These are phyloP conservation scores for Penicillium palitans DNA, from an alignment of 2,329 filamentous ascomycete species.

Conservation along the genomic window DNA sequence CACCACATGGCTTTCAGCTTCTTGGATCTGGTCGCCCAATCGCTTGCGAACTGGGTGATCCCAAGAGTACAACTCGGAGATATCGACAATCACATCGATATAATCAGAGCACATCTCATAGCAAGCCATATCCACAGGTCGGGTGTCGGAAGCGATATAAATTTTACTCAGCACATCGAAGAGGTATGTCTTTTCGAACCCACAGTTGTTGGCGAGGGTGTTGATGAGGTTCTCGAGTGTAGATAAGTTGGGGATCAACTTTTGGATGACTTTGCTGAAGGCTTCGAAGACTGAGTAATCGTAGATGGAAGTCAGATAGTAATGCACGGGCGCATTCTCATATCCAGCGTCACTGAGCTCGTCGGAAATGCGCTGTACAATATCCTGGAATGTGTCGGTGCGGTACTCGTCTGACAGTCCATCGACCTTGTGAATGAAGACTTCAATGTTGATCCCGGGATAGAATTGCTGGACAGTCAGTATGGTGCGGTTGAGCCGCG, in stretches of 20 bases:
- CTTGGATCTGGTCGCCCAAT: constrained; percentile 50
- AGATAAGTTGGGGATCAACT: constrained; percentile 88
- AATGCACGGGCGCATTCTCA: constrained; percentile 89
- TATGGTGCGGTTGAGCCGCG: constrained; percentile 83
- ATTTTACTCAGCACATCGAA: constrained; percentile 98
- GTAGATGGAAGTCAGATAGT: constrained; percentile 97
- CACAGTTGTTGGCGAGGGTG: constrained; percentile 86
- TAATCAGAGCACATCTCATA: constrained; percentile 99
- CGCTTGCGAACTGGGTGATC: constrained; percentile 48
- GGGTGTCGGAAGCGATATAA: constrained; percentile 94
- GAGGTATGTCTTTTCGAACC: constrained; percentile 96
- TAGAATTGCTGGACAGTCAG: constrained; percentile 84
- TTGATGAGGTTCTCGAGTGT: constrained; percentile 93
- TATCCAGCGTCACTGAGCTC: constrained; percentile 91
- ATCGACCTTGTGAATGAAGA: constrained; percentile 99
- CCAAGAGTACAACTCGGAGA: constrained; percentile 93
- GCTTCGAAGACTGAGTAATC: constrained; percentile 98
- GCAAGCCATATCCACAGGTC: constrained; percentile 88
- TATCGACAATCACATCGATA: constrained; percentile 96
- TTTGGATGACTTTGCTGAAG: constrained; percentile 97
- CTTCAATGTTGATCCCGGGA: constrained; percentile 92
- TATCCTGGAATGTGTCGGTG: constrained; percentile 92
- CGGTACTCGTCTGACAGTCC: constrained; percentile 97
- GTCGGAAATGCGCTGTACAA: constrained; percentile 93
- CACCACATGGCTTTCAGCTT: constrained; percentile 63